Conservation (phyloP, 208 protist species). For the Acanthamoeba triangularis region DNA sequence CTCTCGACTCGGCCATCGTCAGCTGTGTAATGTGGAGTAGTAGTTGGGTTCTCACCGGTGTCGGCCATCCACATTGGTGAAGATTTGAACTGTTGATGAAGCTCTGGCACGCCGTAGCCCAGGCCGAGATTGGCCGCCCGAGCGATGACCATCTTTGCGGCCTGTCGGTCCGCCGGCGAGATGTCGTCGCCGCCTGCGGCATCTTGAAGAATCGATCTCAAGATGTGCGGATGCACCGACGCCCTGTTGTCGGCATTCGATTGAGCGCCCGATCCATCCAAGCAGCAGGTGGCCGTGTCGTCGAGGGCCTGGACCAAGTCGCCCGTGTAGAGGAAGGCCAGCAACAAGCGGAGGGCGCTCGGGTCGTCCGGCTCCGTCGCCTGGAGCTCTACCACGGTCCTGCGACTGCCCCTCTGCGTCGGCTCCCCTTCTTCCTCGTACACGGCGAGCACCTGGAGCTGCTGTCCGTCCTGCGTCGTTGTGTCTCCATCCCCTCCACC, state of each 20-base stretch:
- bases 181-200: background rate
- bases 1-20: background rate
- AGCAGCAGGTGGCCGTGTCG: background rate
- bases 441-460: background rate
- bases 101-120: background rate
- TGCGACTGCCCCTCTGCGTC: background rate
- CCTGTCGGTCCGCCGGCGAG: background rate
- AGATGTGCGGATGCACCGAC: background rate
- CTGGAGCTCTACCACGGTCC: background rate
- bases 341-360: background rate
- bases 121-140: background rate
- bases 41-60: background rate
- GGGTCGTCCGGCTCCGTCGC: background rate
- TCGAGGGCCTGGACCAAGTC: background rate
- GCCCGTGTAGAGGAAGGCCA: constrained; percentile 35
- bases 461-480: background rate
- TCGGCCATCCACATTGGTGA: background rate
- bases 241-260: background rate
- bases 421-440: background rate
- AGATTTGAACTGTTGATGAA: background rate
- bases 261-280: background rate
- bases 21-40: background rate
- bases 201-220: background rate
- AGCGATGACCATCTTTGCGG: background rate
- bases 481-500: background rate